phyloP scores from a whole-genome alignment of 2,329 filamentous ascomycete species.

The Pyrenophora tritici-repentis region DNA sequence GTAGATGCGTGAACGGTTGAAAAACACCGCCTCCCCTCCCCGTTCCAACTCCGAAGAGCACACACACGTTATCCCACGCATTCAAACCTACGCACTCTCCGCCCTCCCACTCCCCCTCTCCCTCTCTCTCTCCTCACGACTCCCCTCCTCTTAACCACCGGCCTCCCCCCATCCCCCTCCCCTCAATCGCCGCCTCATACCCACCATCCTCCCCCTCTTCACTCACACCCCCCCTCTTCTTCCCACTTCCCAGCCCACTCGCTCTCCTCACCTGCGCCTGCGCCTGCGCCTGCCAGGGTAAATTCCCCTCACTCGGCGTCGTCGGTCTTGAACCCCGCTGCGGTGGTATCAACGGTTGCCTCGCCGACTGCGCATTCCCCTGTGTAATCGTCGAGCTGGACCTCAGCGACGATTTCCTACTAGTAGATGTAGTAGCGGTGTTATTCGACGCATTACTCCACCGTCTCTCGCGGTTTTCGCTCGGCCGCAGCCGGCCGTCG shows the following conservation, averaged over 20 bases:
- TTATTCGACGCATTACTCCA: slow-evolving; percentile 44
- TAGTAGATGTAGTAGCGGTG: slow-evolving; percentile 24
- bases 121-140: too few relatives aligned
- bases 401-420: slow-evolving; percentile 22
- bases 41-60: too few relatives aligned
- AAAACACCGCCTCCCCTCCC: too few relatives aligned
- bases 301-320: slow-evolving; percentile 34
- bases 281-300: slow-evolving; percentile 38
- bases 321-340: too few relatives aligned
- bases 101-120: slow-evolving; percentile 19
- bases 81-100: slow-evolving; percentile 23
- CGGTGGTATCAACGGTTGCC: too few relatives aligned
- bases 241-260: slow-evolving; percentile 38
- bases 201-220: slow-evolving; percentile 14
- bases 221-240: slow-evolving; percentile 23
- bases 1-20: slow-evolving; percentile 1
- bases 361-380: slow-evolving; percentile 34
- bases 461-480: slow-evolving; percentile 31
- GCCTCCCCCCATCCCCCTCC: too few relatives aligned
- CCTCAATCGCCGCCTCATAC: slow-evolving; percentile 15
- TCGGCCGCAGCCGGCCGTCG: slow-evolving; percentile 31
- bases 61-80: too few relatives aligned
- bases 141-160: slow-evolving; percentile 11
- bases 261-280: slow-evolving; percentile 41
- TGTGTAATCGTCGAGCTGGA: slow-evolving; percentile 28